Base-by-base conservation (phyloP, 352 stramenopile species). In the Phytophthora aleatoria region DNA sequence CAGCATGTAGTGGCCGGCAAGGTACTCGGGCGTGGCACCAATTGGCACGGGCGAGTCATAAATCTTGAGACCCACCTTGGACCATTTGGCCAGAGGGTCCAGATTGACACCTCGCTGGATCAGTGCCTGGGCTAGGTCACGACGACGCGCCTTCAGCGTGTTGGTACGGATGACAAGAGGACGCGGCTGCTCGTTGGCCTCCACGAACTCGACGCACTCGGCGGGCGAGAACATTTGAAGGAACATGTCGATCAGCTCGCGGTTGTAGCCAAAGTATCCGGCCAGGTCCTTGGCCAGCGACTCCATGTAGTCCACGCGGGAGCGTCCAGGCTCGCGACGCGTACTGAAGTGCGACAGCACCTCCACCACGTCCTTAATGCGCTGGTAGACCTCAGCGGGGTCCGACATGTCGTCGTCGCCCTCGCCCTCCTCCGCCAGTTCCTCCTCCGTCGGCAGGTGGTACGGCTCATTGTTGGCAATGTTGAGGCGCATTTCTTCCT, bases 1-100 rank as follows among this genome's bases (percentile, higher is more conserved):
- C 51, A 99, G 90, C 96, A 99, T 99, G 85, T 99, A 99, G 79
- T 99, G 97, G 12, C 98, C 98, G 1, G 96, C 96, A 36, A 99
- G 88, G 85, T 99, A 99, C 77, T 99, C 98, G 15, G 98, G 98
- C 52, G 98, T 99, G 2, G 98, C 98, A 56, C 98, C 98, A 76
- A 99, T 99, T 2, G 98, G 98, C 48, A 99, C 97, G 7, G 91
- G 90, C 66, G 90, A 98, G 73, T 99, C 97, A 73, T 98, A 98
- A 67, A 99, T 99, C 77, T 99, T 99, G 30, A 99, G 77, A 20
- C 97, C 97, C 38, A 99, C 97, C 81, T 99, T 99, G 38, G 94
- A 99, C 98, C 98, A 99, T 52, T 96, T 92, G 38, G 96, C 97
- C 4, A 99, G 77, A 43, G 98, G 97, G 77, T 99, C 98, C 12